Conservation (phyloP, 1,139 yeast genomes). For the Nakaseomyces kungkrabaensis region DNA sequence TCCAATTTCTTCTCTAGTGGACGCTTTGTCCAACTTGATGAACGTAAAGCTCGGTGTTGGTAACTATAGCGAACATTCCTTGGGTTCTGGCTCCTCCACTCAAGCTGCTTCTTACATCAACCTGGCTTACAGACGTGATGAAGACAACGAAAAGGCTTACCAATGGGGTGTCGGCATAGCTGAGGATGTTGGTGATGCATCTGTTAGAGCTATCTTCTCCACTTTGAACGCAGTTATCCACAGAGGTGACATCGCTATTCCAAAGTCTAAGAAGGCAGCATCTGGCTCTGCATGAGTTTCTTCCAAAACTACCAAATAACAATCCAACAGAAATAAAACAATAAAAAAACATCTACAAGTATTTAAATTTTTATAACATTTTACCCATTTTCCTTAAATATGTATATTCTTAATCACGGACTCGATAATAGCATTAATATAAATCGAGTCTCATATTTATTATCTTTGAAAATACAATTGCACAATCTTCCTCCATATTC, state of each 20-base stretch:
- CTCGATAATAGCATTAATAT: neutral
- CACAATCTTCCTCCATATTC: neutral
- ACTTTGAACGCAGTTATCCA: conserved; percentile 45
- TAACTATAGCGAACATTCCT: conserved; percentile 83
- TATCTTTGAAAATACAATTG: neutral
- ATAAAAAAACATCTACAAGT: too few species aligned
- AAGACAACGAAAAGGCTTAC: conserved; percentile 37
- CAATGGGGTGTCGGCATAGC: conserved; percentile 95
- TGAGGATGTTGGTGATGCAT: conserved; percentile 87
- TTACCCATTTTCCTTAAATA: neutral
- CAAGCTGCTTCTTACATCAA: conserved; percentile 88
- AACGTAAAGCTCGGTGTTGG: conserved; percentile 59
- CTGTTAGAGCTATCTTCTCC: conserved; percentile 69
- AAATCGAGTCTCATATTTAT: neutral
- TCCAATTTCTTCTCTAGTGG: conserved; percentile 82
- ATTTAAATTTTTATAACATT: too few species aligned
- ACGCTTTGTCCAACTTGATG: conserved; percentile 60
- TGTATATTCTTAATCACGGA: neutral
- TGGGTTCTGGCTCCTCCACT: conserved; percentile 77
- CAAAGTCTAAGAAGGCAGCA: conserved; percentile 1
- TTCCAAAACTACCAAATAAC: neutral
- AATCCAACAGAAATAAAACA: neutral
- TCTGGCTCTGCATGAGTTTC: conserved; percentile 1
- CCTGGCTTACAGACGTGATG: conserved; percentile 37
- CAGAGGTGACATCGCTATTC: conserved; percentile 18